Conservation (phyloP, 208 protist genomes). For the Herpetomonas tarakana region DNA sequence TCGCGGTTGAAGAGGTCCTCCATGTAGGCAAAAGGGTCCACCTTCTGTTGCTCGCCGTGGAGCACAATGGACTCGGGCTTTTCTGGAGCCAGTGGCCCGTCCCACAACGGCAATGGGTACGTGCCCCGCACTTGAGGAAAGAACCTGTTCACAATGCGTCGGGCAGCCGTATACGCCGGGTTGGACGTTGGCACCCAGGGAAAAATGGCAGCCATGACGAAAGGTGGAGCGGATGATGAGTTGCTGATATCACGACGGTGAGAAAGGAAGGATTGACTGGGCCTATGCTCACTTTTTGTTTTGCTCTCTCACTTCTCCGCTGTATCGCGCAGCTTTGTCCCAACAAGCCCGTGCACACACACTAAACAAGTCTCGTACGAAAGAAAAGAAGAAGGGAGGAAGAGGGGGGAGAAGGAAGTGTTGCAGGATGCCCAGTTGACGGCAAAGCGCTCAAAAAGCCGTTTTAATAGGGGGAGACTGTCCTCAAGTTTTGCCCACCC, state of each 20-base stretch:
- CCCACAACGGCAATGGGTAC: conserved; percentile 68
- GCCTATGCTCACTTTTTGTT: too few relatives aligned
- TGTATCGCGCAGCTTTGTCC: too few relatives aligned
- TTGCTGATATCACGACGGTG: too few relatives aligned
- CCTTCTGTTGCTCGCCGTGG: conserved; percentile 45
- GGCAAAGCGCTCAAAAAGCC: neutral
- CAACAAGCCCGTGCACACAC: too few relatives aligned
- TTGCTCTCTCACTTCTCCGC: too few relatives aligned
- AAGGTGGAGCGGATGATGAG: too few relatives aligned
- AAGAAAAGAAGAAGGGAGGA: conserved; percentile 13
- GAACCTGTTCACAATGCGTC: conserved; percentile 63
- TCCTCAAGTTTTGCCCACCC: too few relatives aligned
- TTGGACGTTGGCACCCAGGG: conserved; percentile 84
- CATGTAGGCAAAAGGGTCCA: conserved; percentile 87
- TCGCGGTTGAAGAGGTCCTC: conserved; percentile 83
- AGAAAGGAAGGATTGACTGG: too few relatives aligned
- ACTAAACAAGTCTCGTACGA: neutral
- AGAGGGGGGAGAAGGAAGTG: neutral
- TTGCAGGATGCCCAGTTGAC: neutral
- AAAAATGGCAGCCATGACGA: conserved; percentile 69
- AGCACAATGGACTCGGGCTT: conserved; percentile 39
- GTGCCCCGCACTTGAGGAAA: conserved; percentile 60
- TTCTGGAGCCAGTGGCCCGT: conserved; percentile 78
- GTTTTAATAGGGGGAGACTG: too few relatives aligned
- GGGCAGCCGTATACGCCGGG: conserved; percentile 35